These are phyloP conservation scores for Candida pseudofarinosa DNA, from an alignment of 805 yeast genomes.

Conservation along the genomic window DNA sequence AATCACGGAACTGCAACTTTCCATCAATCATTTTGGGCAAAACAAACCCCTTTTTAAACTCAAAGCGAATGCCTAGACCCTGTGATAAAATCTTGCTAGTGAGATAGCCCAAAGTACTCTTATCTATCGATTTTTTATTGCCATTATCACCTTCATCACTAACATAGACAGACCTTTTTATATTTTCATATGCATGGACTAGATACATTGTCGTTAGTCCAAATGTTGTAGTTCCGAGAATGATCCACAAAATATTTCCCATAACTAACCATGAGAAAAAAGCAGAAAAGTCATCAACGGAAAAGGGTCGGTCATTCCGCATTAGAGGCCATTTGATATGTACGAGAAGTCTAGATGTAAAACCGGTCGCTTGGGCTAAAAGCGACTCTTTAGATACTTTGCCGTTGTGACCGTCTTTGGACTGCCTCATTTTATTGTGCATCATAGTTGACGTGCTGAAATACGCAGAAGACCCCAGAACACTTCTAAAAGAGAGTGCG, in stretches of 20 bases:
- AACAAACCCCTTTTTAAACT: slow-evolving; percentile 34
- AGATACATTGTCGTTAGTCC: slow-evolving; percentile 44
- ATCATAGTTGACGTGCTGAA: neutral
- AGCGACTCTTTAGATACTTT: slow-evolving; percentile 20
- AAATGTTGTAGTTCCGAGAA: slow-evolving; percentile 57
- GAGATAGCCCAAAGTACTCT: slow-evolving; percentile 27
- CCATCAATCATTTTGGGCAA: slow-evolving; percentile 49
- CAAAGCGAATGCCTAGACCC: slow-evolving; percentile 35
- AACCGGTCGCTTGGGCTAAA: slow-evolving; percentile 25
- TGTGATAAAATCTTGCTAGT: slow-evolving; percentile 35
- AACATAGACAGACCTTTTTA: slow-evolving; percentile 24
- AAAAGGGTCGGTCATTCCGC: slow-evolving; percentile 45
- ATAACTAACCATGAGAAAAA: slow-evolving; percentile 53
- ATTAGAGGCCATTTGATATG: slow-evolving; percentile 47
- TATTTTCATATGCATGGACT: slow-evolving; percentile 33
- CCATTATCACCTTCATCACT: slow-evolving; percentile 6
- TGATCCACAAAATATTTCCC: slow-evolving; percentile 54
- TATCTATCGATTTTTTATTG: slow-evolving; percentile 10
- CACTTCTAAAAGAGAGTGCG: neutral
- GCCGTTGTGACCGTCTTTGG: neutral
- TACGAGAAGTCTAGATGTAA: slow-evolving; percentile 27
- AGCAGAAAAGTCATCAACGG: slow-evolving; percentile 50
- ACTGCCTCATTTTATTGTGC: neutral
- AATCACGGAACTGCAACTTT: slow-evolving; percentile 41
- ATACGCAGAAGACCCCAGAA: neutral